phyloP scores from a whole-genome alignment of 1,284 basidiomycete species.

The Golubevia sp. region DNA sequence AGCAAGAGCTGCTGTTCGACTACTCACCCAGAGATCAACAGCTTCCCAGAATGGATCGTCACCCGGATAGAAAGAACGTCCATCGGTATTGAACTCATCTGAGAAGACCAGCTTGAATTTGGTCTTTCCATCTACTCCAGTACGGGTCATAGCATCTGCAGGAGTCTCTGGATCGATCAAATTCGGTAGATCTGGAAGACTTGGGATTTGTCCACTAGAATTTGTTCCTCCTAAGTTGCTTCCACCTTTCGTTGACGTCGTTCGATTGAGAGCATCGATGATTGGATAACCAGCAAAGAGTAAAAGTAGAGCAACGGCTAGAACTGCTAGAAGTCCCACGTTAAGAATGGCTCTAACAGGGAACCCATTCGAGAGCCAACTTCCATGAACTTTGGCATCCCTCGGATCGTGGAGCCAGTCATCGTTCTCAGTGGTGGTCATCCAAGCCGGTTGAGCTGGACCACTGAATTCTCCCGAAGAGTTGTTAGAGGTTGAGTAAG shows the following conservation, averaged over 20 bases:
- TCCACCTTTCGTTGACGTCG: slow-evolving; percentile 23
- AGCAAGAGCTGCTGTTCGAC: no score
- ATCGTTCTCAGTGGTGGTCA: background rate
- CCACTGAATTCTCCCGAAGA: background rate
- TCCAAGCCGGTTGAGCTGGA: background rate
- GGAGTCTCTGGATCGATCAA: slow-evolving; percentile 57
- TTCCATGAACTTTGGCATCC: no score
- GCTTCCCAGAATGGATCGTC: slow-evolving; percentile 59
- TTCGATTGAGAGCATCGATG: slow-evolving; percentile 56
- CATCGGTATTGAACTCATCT: slow-evolving; percentile 56
- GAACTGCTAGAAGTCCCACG: slow-evolving; percentile 65
- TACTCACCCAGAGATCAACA: slow-evolving; percentile 29
- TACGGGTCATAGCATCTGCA: slow-evolving; percentile 12
- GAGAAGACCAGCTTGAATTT: slow-evolving; percentile 47
- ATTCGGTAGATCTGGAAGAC: slow-evolving; percentile 14
- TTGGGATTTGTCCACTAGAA: slow-evolving; percentile 38
- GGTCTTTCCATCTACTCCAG: slow-evolving; percentile 27
- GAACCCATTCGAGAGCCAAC: no score
- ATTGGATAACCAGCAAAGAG: slow-evolving; percentile 83
- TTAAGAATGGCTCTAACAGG: slow-evolving; percentile 61
- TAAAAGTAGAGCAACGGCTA: slow-evolving; percentile 64
- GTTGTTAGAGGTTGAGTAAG: background rate
- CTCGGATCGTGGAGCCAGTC: no score
- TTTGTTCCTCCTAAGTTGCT: slow-evolving; percentile 47
- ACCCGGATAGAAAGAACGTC: slow-evolving; percentile 54